Percentiles rank a stretch among this genome's conserved stretches.
Conservation (phyloP, 2,329 filamentous ascomycete species). For the Ceratocystis smalleyi region DNA sequence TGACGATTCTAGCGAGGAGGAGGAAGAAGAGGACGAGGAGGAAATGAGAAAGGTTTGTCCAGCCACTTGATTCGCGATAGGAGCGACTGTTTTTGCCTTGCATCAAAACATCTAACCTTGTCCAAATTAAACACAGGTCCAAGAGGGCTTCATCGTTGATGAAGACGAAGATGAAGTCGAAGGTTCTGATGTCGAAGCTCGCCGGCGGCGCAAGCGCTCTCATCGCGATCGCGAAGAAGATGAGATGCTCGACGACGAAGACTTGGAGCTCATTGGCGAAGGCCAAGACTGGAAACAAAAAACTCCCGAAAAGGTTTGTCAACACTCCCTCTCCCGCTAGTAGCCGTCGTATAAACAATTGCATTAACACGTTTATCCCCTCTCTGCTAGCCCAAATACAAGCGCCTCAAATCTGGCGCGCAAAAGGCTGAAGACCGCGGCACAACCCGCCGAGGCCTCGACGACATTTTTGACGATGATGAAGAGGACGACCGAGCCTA, state of each 20-base stretch:
- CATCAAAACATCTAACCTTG: conserved; percentile 5
- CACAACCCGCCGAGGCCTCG: conserved; percentile 54
- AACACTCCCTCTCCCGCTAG: not conserved
- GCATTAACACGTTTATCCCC: not conserved
- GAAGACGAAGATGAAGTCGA: conserved; percentile 68
- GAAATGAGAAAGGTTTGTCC: conserved; percentile 55
- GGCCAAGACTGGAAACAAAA: conserved; percentile 47
- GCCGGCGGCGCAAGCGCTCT: conserved; percentile 61
- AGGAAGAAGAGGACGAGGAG: conserved; percentile 82
- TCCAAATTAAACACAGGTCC: conserved; percentile 41
- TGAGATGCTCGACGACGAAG: conserved; percentile 85
- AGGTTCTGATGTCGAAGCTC: conserved; percentile 41
- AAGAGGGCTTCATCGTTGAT: conserved; percentile 90
- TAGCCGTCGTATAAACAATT: not conserved
- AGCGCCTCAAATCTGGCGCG: conserved; percentile 86
- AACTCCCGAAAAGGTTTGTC: conserved; percentile 53
- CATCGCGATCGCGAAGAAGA: conserved; percentile 64
- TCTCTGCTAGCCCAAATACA: conserved; percentile 62
- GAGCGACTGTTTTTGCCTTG: not conserved
- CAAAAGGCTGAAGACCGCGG: conserved; percentile 54
- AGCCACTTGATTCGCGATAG: conserved; percentile 15
- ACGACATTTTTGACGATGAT: conserved; percentile 91
- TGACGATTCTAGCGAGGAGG: conserved; percentile 78
- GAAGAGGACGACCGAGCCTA: conserved; percentile 46
- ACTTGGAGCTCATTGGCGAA: conserved; percentile 86